A percentile compares a stretch with the other conserved stretches of the same genome.
These are phyloP conservation scores for Gleditsia sinensis DNA, from an alignment of 306 rosid species.

Conservation along the genomic window DNA sequence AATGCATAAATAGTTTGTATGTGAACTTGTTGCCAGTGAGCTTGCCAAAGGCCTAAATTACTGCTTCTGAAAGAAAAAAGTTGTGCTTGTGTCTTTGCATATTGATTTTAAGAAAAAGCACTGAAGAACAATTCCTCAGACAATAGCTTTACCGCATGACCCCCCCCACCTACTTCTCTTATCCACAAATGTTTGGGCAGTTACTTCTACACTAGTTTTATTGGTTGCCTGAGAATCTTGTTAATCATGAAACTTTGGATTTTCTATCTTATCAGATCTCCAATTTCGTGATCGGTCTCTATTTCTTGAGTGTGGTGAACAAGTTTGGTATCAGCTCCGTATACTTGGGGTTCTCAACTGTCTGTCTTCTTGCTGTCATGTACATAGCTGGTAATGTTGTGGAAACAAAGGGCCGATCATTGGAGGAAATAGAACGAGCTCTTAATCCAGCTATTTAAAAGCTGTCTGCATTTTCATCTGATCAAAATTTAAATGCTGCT, in stretches of 20 bases:
- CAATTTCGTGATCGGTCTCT: conserved; percentile 89
- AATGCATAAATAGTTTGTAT: neutral
- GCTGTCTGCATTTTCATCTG: conserved; percentile 22
- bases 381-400: conserved; percentile 85
- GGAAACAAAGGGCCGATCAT: conserved; percentile 92
- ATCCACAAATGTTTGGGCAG: too few species aligned
- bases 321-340: conserved; percentile 90
- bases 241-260: conserved; percentile 15
- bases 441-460: conserved; percentile 62
- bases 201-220: neutral
- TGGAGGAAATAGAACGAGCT: conserved; percentile 93
- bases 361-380: conserved; percentile 85
- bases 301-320: conserved; percentile 90
- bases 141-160: neutral
- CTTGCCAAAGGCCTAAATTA: neutral
- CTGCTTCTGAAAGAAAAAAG: neutral
- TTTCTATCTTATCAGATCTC: conserved; percentile 62
- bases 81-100: neutral
- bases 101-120: too few species aligned
- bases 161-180: too few species aligned
- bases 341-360: conserved; percentile 75
- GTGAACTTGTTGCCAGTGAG: neutral
- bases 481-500: conserved; percentile 25
- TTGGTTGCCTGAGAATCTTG: neutral
- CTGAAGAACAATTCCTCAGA: neutral